Evolutionary conservation across 2,329 filamentous ascomycete genomes (phyloP), one percentile per base, ranked within the genome.

Genomic region (Cordyceps pruinosa): DNA sequence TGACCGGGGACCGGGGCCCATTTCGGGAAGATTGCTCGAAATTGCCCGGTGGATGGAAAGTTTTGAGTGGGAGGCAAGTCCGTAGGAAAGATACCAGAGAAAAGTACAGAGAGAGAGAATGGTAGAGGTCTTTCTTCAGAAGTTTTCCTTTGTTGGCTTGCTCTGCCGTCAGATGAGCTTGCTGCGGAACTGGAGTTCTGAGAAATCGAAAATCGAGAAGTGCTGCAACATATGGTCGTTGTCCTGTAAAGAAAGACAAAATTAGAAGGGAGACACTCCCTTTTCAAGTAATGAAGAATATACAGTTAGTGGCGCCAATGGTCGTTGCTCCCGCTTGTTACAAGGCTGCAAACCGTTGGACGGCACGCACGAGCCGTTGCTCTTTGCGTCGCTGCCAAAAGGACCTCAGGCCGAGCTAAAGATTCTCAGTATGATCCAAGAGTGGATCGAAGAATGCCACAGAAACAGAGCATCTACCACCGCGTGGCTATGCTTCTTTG

Each of bases 401-500:
- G 34, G 26, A 34, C 53, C 19, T 47, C 35, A 48, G 15, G 23
- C 44, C n/a, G 45, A 25, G 45, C 53, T 8, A 25, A n/a, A n/a
- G 26, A 28, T 19, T 56, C 34, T 30, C 13, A 42, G 51, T 39
- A 55, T 32, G 19, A 46, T 37, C 25, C 45, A 34, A 10, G 5
- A 48, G 53, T 49, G 45, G 44, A 56, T 39, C 44, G 34, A 23
- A n/a, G 25, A 49, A 55, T 55, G 25, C 21, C 41, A 39, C 41
- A 55, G 19, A 37, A 55, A 21, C n/a, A 34, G 26, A 41, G 53
- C 53, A 56, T 56, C 35, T 56, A n/a, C 53, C 53, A 37, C 35
- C 28, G 34, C 13, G 53, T 41, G 53, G 53, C 45, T 37, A 30
- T 48, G 44, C 25, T 48, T 49, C 26, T 41, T 48, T 56, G 45